These are phyloP conservation scores for Botrytis porri DNA, from an alignment of 2,329 filamentous ascomycete species.

Conservation along the genomic window DNA sequence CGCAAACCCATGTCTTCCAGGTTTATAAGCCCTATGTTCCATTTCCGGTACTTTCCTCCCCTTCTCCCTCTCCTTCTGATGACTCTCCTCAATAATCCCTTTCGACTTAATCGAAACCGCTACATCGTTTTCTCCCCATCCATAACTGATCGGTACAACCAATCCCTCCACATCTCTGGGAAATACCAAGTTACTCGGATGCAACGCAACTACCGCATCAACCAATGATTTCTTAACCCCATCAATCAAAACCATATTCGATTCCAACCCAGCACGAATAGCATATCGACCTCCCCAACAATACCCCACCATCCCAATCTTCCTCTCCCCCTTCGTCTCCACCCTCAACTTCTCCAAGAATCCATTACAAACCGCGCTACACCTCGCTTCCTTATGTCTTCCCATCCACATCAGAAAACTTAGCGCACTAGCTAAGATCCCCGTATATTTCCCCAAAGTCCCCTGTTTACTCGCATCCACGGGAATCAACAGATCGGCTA, in stretches of 20 bases:
- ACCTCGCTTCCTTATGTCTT: conserved; percentile 37
- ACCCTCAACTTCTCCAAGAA: background rate
- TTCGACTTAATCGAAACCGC: conserved; percentile 33
- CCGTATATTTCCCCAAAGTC: conserved; percentile 40
- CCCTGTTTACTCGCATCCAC: conserved; percentile 40
- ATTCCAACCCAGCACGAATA: conserved; percentile 35
- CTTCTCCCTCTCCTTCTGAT: conserved; percentile 30
- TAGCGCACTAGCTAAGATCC: conserved; percentile 39
- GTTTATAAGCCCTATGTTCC: conserved; percentile 39
- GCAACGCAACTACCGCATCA: background rate
- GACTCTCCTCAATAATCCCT: background rate
- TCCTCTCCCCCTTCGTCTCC: conserved; percentile 25
- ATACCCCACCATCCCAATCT: conserved; percentile 40
- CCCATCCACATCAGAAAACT: conserved; percentile 38
- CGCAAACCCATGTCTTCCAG: conserved; percentile 40
- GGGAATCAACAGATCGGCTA: conserved; percentile 41
- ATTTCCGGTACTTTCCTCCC: conserved; percentile 36
- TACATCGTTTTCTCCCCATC: conserved; percentile 38
- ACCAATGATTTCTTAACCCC: conserved; percentile 25
- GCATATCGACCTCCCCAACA: conserved; percentile 43
- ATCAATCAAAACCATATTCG: conserved; percentile 40
- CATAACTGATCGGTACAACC: conserved; percentile 37
- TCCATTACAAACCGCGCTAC: conserved; percentile 38
- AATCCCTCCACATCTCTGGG: conserved; percentile 39
- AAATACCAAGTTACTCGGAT: conserved; percentile 40